These are phyloP conservation scores for Clonostachys sp. DNA, from an alignment of 2,329 filamentous ascomycete species.

Conservation along the genomic window DNA sequence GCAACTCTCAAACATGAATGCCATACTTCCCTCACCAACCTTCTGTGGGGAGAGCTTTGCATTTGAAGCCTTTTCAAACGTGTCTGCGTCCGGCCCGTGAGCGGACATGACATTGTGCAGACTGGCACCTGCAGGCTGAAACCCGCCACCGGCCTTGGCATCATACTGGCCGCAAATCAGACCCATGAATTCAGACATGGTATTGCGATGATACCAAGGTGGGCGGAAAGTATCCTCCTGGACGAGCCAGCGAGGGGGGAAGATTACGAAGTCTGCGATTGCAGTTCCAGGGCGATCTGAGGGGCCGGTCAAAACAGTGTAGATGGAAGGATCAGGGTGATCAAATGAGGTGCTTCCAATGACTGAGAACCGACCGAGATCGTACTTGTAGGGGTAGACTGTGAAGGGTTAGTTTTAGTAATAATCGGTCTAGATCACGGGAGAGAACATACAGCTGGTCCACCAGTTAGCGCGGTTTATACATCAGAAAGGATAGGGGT, in stretches of 20 bases:
- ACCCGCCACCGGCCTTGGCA: constrained; percentile 54
- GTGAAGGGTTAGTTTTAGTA: not conserved
- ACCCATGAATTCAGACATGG: constrained; percentile 63
- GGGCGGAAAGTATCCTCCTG: constrained; percentile 67
- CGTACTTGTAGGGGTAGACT: constrained; percentile 76
- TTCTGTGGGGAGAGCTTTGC: constrained; percentile 50
- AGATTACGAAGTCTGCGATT: constrained; percentile 69
- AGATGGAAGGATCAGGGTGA: constrained; percentile 77
- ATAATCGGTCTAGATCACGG: not conserved
- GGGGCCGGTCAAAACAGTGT: constrained; percentile 64
- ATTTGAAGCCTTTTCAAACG: constrained; percentile 50
- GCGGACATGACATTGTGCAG: constrained; percentile 70
- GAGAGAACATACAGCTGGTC: not conserved
- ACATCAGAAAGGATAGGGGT: not conserved
- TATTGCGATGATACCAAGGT: constrained; percentile 70
- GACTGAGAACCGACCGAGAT: constrained; percentile 70
- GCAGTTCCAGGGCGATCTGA: constrained; percentile 57
- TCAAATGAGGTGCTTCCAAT: constrained; percentile 71
- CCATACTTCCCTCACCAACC: constrained; percentile 57
- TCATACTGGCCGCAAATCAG: constrained; percentile 55
- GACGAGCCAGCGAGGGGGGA: constrained; percentile 68
- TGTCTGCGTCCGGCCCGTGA: constrained; percentile 55
- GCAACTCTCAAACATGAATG: constrained; percentile 68
- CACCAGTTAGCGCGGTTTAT: not conserved
- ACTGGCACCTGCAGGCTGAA: constrained; percentile 52